These are phyloP conservation scores for Cladosporium sp. DNA, from an alignment of 2,329 filamentous ascomycete species.

Conservation along the genomic window DNA sequence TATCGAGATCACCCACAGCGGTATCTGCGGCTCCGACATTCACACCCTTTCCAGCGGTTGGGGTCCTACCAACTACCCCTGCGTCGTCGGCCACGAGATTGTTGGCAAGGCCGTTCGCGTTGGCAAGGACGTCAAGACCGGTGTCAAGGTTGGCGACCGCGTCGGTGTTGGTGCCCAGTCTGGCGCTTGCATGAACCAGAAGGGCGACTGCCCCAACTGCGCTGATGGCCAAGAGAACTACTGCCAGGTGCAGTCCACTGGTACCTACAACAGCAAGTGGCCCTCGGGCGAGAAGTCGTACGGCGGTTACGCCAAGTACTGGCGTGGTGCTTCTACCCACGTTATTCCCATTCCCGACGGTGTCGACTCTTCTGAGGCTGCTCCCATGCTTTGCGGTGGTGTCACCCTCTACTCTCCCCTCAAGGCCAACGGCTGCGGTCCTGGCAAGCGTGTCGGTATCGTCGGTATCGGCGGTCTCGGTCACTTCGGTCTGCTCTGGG, in stretches of 20 bases:
- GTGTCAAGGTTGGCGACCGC: slow-evolving; percentile 39
- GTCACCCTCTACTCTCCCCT: slow-evolving; percentile 72
- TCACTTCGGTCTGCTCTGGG: slow-evolving; percentile 70
- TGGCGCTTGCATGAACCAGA: slow-evolving; percentile 45
- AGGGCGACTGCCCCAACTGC: slow-evolving; percentile 54
- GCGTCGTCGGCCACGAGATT: slow-evolving; percentile 34
- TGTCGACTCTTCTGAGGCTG: slow-evolving; percentile 52
- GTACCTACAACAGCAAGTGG: slow-evolving; percentile 44
- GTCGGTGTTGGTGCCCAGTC: slow-evolving; percentile 55
- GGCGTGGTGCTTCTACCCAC: slow-evolving; percentile 60
- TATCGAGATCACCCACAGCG: slow-evolving; percentile 38
- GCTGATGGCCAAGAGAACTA: slow-evolving; percentile 45
- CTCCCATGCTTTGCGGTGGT: slow-evolving; percentile 75
- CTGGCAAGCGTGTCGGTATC: slow-evolving; percentile 56
- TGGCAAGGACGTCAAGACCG: slow-evolving; percentile 29
- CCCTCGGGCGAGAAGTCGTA: slow-evolving; percentile 62
- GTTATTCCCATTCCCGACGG: slow-evolving; percentile 56
- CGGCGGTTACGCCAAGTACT: slow-evolving; percentile 61
- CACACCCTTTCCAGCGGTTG: slow-evolving; percentile 39
- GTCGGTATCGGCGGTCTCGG: slow-evolving; percentile 71
- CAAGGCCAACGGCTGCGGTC: slow-evolving; percentile 64
- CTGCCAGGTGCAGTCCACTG: slow-evolving; percentile 31
- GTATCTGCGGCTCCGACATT: slow-evolving; percentile 36
- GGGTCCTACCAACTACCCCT: slow-evolving; percentile 42
- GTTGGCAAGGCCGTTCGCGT: slow-evolving; percentile 31